Percentiles rank a stretch among this genome's conserved stretches.
Evolutionary conservation across 78 protist genomes (phyloP).

Genomic region (Chrysochromulina parva): DNA sequence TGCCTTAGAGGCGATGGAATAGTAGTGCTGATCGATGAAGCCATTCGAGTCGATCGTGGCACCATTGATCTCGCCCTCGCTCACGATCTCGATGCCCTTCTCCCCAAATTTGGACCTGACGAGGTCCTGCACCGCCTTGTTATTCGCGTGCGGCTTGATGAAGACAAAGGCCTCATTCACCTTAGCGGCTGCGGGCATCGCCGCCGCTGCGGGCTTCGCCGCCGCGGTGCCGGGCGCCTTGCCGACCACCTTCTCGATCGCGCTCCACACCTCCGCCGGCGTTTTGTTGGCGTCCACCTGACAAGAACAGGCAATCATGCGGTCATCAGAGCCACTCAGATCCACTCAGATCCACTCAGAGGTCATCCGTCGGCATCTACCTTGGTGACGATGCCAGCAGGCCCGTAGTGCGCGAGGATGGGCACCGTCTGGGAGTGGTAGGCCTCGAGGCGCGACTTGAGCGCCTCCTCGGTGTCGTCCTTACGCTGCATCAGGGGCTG

Average conservation of each 20-base stretch:
- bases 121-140: neutral
- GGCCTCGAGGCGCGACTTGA: slow-evolving; percentile 55
- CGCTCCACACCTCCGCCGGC: too few species aligned
- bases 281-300: too few species aligned
- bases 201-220: too few species aligned
- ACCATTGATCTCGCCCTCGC: neutral
- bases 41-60: neutral
- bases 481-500: slow-evolving; percentile 88
- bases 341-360: too few species aligned
- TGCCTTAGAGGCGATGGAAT: slow-evolving; percentile 32
- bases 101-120: neutral
- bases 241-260: too few species aligned
- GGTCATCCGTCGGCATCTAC: neutral
- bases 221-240: too few species aligned
- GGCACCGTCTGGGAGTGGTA: slow-evolving; percentile 58
- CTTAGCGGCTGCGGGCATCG: too few species aligned
- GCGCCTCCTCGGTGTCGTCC: slow-evolving; percentile 84
- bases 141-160: neutral
- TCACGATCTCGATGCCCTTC: neutral
- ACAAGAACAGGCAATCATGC: too few species aligned
- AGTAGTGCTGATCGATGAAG: slow-evolving; percentile 38
- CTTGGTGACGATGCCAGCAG: neutral
- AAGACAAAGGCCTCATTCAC: neutral
- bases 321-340: too few species aligned
- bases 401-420: neutral